These are phyloP conservation scores for Citrus sp. DNA, from an alignment of 345 rosid genomes.

Conservation along the genomic window DNA sequence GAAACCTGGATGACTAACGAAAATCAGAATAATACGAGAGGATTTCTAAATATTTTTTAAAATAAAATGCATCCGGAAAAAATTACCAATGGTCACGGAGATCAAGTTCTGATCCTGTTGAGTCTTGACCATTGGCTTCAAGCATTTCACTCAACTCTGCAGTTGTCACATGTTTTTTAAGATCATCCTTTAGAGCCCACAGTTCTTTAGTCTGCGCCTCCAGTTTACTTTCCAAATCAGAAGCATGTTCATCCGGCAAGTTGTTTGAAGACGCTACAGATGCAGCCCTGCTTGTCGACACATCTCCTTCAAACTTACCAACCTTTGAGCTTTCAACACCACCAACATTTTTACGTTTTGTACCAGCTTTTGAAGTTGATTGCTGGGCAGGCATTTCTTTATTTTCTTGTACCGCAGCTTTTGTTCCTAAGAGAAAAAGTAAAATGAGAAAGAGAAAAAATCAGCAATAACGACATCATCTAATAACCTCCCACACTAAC, in stretches of 20 bases:
- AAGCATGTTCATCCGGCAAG: slow-evolving; percentile 17
- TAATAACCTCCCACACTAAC: background rate
- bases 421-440: slow-evolving; percentile 25
- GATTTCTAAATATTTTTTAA: background rate
- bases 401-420: slow-evolving; percentile 25
- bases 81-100: slow-evolving; percentile 83
- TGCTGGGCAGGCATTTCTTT: slow-evolving; percentile 24
- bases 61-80: background rate
- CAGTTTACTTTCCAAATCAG: slow-evolving; percentile 47
- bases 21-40: background rate
- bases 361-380: slow-evolving; percentile 42
- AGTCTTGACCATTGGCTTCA: slow-evolving; percentile 65
- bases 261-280: slow-evolving; percentile 16
- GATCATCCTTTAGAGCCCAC: slow-evolving; percentile 86
- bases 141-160: slow-evolving; percentile 83
- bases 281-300: slow-evolving; percentile 32
- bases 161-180: slow-evolving; percentile 71
- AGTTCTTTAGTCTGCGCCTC: slow-evolving; percentile 78
- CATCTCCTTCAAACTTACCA: slow-evolving; percentile 46
- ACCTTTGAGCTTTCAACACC: slow-evolving; percentile 50
- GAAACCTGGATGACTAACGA: background rate
- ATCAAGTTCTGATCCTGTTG: slow-evolving; percentile 86
- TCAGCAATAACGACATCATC: background rate
- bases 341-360: slow-evolving; percentile 57
- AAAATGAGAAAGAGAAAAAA: slow-evolving; percentile 13